phyloP scores from a whole-genome alignment of 202 grass and related monocot genomes.

The Panicum virgatum region DNA sequence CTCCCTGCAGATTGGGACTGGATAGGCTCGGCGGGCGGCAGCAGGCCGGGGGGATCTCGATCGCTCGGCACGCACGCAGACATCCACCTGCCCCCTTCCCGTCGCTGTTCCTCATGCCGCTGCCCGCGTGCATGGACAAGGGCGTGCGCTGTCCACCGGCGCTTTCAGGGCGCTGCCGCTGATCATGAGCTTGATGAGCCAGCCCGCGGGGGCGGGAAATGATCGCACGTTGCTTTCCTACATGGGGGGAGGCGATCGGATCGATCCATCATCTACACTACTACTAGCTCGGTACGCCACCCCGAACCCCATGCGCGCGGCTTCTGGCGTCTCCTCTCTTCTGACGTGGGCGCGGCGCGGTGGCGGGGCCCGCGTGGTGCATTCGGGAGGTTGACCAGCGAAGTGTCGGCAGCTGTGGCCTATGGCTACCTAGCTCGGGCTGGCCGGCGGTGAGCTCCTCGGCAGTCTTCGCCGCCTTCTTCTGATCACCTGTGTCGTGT shows the following conservation, averaged over 20 bases:
- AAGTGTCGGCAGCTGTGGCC: slow-evolving; percentile 38
- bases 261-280: no score
- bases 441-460: background rate
- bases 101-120: background rate
- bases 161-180: background rate
- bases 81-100: background rate
- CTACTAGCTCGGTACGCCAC: slow-evolving; percentile 22
- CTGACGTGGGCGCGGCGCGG: background rate
- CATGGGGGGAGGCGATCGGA: slow-evolving; percentile 1
- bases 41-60: background rate
- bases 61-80: background rate
- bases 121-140: slow-evolving; percentile 19
- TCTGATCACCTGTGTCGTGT: background rate
- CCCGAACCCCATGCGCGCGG: background rate
- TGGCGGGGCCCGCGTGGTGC: background rate
- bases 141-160: background rate
- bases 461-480: background rate
- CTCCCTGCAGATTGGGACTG: background rate
- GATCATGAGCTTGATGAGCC: background rate
- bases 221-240: slow-evolving; percentile 26
- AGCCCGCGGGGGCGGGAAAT: background rate
- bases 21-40: background rate
- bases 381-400: slow-evolving; percentile 15
- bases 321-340: no score
- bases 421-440: background rate